Base-by-base conservation (phyloP, 306 rosid genomes). In the Lathyrus oleraceus region DNA sequence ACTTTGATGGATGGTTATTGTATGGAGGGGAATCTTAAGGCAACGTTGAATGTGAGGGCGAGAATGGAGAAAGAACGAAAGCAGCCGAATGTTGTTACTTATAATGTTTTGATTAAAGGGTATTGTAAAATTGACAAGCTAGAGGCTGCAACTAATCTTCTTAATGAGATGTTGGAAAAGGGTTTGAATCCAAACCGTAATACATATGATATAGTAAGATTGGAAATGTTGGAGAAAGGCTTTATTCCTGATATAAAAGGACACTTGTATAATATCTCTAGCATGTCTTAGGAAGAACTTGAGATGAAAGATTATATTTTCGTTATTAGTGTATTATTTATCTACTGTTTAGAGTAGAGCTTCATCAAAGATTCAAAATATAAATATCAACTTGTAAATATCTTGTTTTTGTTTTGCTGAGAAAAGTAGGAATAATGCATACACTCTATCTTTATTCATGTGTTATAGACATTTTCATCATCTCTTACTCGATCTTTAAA, bases 101-200 rank as follows among this genome's bases (percentile, higher is more conserved):
- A 72, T 60, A 86, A 89, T 35, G 83, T 86, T 48, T 79, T 92
- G 82, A 86, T 89, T 71, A 82, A 77, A 72, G 89, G 92, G 30
- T 85, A 78, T 73, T 85, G 92, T 71, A 73, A 62, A 76, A 76
- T 65, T 65, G 82, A 81, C 23, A 89, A 83, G 85, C 78, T 87
- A 65, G 90, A 85, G 58, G 89, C 86, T 75, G 96, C 96, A 75
- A 87, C 87, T 73, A 42, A 60, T 47, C 88, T 92, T 83, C 95
- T 92, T 36, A 86, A 92, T 82, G 96, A 89, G 86, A 87, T 92
- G 91, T 71, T 87, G 81, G 92, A 87, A 80, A 92, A 79, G 71
- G 95, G 98, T 25, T 81, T 89, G 75, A 64, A 79, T 67, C 98
- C 96, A 52, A 89, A 87, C 73, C 86, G 81, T 32, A 80, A 73